A percentile compares a stretch with the other conserved stretches of the same genome.
Evolutionary conservation across 176 grass and related monocot species (phyloP).

Genomic region (Neostapfia colusana): DNA sequence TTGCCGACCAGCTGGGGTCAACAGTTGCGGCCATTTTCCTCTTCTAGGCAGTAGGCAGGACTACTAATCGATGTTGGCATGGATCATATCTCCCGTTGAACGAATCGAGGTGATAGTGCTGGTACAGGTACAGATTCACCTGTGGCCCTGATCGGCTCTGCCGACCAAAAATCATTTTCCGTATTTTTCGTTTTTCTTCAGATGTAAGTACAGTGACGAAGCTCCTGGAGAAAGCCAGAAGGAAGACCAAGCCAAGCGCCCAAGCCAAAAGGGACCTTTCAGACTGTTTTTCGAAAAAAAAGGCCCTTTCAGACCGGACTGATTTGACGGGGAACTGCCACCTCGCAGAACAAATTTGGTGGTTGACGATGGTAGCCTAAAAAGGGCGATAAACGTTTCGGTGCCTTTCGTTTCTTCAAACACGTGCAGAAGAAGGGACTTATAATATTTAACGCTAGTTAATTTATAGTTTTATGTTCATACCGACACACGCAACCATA

Average conservation of each 20-base stretch:
- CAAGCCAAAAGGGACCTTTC: conserved; percentile 25
- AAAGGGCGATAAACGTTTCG: neutral
- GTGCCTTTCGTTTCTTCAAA: neutral
- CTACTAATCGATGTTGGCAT: too few species aligned
- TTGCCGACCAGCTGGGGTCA: neutral
- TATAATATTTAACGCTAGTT: too few species aligned
- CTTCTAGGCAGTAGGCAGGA: neutral
- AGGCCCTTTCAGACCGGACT: conserved; percentile 16
- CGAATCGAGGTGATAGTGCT: neutral
- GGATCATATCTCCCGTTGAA: neutral
- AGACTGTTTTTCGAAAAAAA: too few species aligned
- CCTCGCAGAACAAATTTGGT: neutral
- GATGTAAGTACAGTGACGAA: neutral
- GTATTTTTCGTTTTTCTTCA: neutral
- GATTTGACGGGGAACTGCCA: neutral
- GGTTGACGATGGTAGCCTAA: neutral
- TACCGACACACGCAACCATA: too few species aligned
- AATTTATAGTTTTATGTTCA: too few species aligned
- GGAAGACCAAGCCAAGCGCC: neutral
- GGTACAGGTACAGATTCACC: neutral
- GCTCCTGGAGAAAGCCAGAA: neutral
- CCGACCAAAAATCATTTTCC: neutral
- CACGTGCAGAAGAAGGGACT: neutral
- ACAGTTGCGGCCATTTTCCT: neutral
- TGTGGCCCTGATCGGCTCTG: neutral